A percentile compares a stretch with the other conserved stretches of the same genome.
Evolutionary conservation across 192 early-diverging fungal genomes (phyloP).

Genomic region (Entrophospora sp.): DNA sequence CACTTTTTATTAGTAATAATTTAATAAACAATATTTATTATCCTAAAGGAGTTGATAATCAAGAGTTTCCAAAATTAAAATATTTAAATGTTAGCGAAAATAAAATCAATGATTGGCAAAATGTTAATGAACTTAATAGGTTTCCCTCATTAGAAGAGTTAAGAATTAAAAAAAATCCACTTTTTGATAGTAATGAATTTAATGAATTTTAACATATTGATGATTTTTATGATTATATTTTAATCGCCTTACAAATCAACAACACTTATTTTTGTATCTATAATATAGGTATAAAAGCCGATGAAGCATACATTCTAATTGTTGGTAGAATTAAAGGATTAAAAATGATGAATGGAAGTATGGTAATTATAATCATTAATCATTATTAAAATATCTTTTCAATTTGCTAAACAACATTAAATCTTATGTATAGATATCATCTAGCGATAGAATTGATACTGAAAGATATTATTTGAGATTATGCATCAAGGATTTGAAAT

Average conservation of each 20-base stretch:
- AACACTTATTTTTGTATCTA: not conserved
- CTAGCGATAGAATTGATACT: constrained; percentile 31
- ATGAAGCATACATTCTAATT: constrained; percentile 19
- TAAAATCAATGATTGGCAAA: constrained; percentile 32
- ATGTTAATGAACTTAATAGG: constrained; percentile 33
- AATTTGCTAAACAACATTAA: not conserved
- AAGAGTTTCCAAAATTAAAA: constrained; percentile 23
- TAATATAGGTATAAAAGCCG: constrained; percentile 21
- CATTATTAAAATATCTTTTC: not conserved
- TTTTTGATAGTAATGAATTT: constrained; percentile 27
- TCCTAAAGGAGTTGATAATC: not conserved
- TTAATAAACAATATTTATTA: constrained; percentile 17
- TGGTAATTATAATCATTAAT: constrained; percentile 21
- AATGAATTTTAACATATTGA: not conserved
- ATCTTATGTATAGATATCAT: constrained; percentile 24
- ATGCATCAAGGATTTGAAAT: constrained; percentile 27
- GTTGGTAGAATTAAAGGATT: constrained; percentile 38
- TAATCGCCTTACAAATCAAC: not conserved
- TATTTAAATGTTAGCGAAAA: constrained; percentile 40
- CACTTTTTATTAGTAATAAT: constrained; percentile 28
- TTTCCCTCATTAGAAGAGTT: constrained; percentile 31
- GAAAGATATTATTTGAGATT: constrained; percentile 43
- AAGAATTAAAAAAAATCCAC: constrained; percentile 36
- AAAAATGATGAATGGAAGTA: constrained; percentile 39
- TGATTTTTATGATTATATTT: not conserved